Evolutionary conservation across 495 filamentous ascomycete species (phyloP).

Genomic region (Durotheca rogersii): DNA sequence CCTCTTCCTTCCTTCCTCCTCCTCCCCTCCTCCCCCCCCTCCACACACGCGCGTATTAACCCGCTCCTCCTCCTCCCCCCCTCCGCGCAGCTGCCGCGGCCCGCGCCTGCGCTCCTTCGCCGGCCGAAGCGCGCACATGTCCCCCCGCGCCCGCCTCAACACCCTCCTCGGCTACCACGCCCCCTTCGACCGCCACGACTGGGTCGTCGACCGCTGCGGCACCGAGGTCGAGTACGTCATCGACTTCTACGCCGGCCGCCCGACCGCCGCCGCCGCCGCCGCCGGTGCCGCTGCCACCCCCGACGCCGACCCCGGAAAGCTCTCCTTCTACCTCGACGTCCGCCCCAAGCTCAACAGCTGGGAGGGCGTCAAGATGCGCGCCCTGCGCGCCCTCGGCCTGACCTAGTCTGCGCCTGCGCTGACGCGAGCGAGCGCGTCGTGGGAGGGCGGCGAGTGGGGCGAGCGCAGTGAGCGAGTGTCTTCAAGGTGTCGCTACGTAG

Average conservation of each 20-base stretch:
- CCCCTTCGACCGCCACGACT: constrained; percentile 96
- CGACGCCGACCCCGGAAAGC: constrained; percentile 52
- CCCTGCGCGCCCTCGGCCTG: constrained; percentile 62
- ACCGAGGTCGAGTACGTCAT: constrained; percentile 90
- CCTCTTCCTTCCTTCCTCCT: background rate
- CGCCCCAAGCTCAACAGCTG: constrained; percentile 89
- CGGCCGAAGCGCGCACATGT: constrained; percentile 70
- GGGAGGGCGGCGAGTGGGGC: too few relatives aligned
- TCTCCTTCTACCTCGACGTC: constrained; percentile 94
- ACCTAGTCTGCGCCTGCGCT: constrained; percentile 32
- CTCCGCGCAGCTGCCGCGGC: constrained; percentile 80
- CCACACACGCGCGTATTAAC: constrained; percentile 81
- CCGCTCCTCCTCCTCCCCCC: constrained; percentile 79
- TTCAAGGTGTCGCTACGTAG: too few relatives aligned
- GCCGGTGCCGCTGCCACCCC: constrained; percentile 51
- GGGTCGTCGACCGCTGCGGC: constrained; percentile 95
- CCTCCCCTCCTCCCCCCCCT: constrained; percentile 31
- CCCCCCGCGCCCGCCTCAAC: constrained; percentile 79
- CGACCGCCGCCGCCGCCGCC: too few relatives aligned
- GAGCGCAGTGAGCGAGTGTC: too few relatives aligned
- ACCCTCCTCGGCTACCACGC: constrained; percentile 79
- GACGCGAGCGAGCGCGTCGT: background rate
- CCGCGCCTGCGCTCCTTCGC: constrained; percentile 82
- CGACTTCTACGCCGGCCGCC: constrained; percentile 90
- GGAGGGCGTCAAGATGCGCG: constrained; percentile 87